Base-by-base conservation (phyloP, 202 grass and related monocot genomes). In the Setaria italica region DNA sequence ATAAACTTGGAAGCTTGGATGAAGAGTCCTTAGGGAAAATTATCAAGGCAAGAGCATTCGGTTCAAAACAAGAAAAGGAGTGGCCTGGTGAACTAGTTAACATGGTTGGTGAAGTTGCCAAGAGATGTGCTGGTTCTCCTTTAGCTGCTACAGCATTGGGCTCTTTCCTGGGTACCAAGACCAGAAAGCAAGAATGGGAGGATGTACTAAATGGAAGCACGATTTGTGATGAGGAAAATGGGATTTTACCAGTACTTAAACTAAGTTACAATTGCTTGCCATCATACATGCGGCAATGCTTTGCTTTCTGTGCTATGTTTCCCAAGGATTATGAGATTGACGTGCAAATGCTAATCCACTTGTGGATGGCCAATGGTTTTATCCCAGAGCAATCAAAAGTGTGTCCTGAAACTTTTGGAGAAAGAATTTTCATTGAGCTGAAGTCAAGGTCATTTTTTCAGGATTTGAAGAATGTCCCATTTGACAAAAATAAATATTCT, bases 301-400 rank as follows among this genome's bases (percentile, higher is more conserved):
- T 91, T 80, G 32, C 80, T 17, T 87, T 87, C 2, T 87, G 85
- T 79, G 72, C 74, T 1, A 9, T 87, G 64, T n/a, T n/a, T n/a
- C n/a, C n/a, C n/a, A n/a, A n/a, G n/a, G n/a, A n/a, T n/a, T n/a
- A n/a, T n/a, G n/a, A n/a, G n/a, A n/a, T n/a, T n/a, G n/a, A n/a
- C n/a, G n/a, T n/a, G n/a, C n/a, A n/a, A n/a, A n/a, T n/a, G n/a
- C n/a, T n/a, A n/a, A n/a, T n/a, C n/a, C n/a, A n/a, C n/a, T n/a
- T n/a, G n/a, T n/a, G n/a, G n/a, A n/a, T n/a, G n/a, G n/a, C n/a
- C n/a, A n/a, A n/a, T n/a, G n/a, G n/a, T n/a, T n/a, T n/a, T n/a
- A n/a, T n/a, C n/a, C n/a, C n/a, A n/a, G n/a, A n/a, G n/a, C n/a
- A n/a, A n/a, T n/a, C n/a, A n/a, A n/a, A n/a, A n/a, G n/a, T n/a